Base-by-base conservation (phyloP, 345 rosid species). In the Carallia brachiata region DNA sequence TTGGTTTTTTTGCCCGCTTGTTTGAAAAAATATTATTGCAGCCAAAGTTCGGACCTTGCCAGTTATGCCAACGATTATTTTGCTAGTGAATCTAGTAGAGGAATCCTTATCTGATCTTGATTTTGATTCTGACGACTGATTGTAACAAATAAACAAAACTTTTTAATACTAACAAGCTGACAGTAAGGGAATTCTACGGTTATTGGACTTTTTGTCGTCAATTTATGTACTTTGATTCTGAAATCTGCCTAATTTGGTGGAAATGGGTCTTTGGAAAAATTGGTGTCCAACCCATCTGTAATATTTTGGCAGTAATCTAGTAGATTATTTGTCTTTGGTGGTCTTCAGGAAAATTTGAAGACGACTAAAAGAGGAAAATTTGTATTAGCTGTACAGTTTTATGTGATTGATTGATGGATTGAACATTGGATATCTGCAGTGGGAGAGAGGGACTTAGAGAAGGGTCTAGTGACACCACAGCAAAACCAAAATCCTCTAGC, bases 361-460 rank as follows among this genome's bases (percentile, higher is more conserved):
- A n/a, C n/a, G n/a, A 62, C 61, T 63, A 62, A 55, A 63, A 36
- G 48, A 65, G 82, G 61, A 70, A 77, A 60, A 27, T 64, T 55
- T 52, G 30, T 44, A 61, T 73, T 39, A 54, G 67, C 67, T 78
- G 59, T 73, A 68, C 78, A 34, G 68, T 18, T 23, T 55, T 55
- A 12, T 55, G 60, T 18, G 52, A 36, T n/a, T 69, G 32, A 39
- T 61, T 31, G 23, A 36, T 68, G 73, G 17, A 63, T 66, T 72
- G 52, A 61, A 32, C 36, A 27, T 47, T 60, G 63, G 56, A 67
- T 68, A 60, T 68, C 50, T 77, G 60, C 61, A 84, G 88, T 80
- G 72, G 84, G 80, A 62, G 97, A 84, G 75, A 80, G 65, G 67
- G 98, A 91, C 69, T 62, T 88, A 64, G 98, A 89, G 85, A 91